These are phyloP conservation scores for Dioszegia aurantiaca DNA, from an alignment of 768 basidiomycete species.

Conservation along the genomic window DNA sequence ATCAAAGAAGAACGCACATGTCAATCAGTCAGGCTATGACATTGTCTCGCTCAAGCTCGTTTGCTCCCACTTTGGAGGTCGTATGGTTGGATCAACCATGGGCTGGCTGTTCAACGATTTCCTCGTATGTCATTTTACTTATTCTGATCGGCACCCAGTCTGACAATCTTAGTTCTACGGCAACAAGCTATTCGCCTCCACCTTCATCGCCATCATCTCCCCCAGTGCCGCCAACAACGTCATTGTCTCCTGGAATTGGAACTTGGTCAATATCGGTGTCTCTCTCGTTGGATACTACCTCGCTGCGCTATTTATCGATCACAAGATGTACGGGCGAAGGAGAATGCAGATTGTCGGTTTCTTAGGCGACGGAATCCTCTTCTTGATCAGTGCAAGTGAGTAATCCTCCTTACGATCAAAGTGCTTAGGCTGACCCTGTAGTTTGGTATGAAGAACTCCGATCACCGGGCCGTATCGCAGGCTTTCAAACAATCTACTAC, in stretches of 20 bases:
- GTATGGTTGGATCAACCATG: conserved; percentile 41
- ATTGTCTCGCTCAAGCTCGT: conserved; percentile 51
- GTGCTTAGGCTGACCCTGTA: conserved; percentile 21
- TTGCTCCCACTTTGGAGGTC: conserved; percentile 50
- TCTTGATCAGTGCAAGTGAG: conserved; percentile 40
- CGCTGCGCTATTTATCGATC: conserved; percentile 53
- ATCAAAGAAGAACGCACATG: conserved; percentile 49
- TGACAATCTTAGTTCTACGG: neutral
- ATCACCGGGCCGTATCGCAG: conserved; percentile 45
- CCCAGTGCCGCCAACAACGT: conserved; percentile 49
- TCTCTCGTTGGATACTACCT: conserved; percentile 54
- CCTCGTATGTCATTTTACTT: conserved; percentile 32
- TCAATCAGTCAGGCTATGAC: conserved; percentile 54
- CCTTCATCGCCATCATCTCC: conserved; percentile 54
- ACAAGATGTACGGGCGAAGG: conserved; percentile 53
- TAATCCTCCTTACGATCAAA: neutral
- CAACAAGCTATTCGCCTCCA: conserved; percentile 53
- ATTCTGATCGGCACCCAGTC: neutral
- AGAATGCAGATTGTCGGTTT: conserved; percentile 53
- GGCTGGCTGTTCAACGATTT: conserved; percentile 55
- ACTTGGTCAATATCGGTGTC: conserved; percentile 54
- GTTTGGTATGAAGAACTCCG: conserved; percentile 48
- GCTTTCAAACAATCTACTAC: conserved; percentile 54
- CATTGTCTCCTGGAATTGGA: conserved; percentile 54
- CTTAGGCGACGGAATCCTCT: conserved; percentile 30